Evolutionary conservation across 2,329 filamentous ascomycete genomes (phyloP).

Genomic region (Emergomyces africanus): DNA sequence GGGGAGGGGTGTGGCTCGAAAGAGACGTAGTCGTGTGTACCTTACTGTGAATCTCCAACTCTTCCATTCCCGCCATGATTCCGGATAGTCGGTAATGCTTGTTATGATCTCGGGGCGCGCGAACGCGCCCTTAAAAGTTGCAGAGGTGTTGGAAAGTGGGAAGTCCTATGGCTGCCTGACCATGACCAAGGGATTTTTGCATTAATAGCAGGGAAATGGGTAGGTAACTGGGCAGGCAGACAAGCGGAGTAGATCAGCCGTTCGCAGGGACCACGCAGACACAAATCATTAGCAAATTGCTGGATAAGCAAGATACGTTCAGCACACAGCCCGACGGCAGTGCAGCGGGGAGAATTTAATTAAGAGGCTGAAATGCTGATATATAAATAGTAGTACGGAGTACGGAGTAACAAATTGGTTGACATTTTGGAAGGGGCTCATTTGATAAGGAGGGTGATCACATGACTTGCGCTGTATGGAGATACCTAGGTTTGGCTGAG

Average conservation of each 20-base stretch:
- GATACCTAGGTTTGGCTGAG: neutral
- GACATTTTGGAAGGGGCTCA: no score
- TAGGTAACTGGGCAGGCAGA: neutral
- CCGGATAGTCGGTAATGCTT: neutral
- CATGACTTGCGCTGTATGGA: neutral
- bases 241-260: neutral
- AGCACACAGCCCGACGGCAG: neutral
- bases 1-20: no score
- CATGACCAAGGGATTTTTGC: neutral
- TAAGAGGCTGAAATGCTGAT: neutral
- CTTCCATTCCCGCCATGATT: conserved; percentile 84
- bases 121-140: neutral
- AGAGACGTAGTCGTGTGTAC: conserved; percentile 37
- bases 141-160: neutral
- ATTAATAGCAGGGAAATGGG: no score
- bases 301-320: neutral
- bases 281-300: neutral
- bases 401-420: no score
- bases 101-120: neutral
- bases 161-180: neutral
- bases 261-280: neutral
- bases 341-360: neutral
- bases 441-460: neutral
- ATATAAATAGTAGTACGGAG: neutral
- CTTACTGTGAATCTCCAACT: conserved; percentile 95